Evolutionary conservation across 1,139 yeast genomes (phyloP), one percentile per base, ranked within the genome.

Genomic region (Geotrichum australiense): DNA sequence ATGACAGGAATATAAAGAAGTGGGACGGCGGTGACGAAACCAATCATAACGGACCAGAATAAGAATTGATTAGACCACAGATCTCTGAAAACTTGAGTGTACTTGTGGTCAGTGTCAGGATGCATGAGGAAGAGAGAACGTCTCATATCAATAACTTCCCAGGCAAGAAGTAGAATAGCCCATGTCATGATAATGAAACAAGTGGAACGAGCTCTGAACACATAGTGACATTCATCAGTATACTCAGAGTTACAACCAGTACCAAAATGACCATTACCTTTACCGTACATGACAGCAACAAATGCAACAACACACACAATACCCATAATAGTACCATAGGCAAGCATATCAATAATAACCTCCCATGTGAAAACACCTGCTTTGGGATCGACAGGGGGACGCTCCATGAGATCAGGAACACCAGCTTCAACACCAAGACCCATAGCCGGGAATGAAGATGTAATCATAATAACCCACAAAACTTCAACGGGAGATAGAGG

Each of bases 151-250:
- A 85, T 72, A 56, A 89, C 87, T 63, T 86, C 95, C 94, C 94
- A 86, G 1, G 95, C 95, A 45, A 85, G 68, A 22, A 87, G 63
- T 48, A 87, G 72, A 3, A 94, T 82, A 65, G 93, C 76, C 95
- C 96, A 87, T 1, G 96, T 86, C 80, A 87, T 80, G 5, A 80
- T 77, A 3, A 83, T 85, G 65, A 87, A 87, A 0, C 93, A 73
- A 3, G 84, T 76, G 2, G 95, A 77, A 58, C 96, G 76, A 2
- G 91, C 89, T 54, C 76, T 69, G 66, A 80, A 85, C 4, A 87
- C 95, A 50, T 71, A 65, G 37, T 65, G 57, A 64, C 96, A 87
- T 1, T 64, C 38, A 2, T 62, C 69, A 43, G 61, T 62, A 50
- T 63, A 68, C 8, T 58, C 54, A 35, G 65, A 61, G 60, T 86